Evolutionary conservation across 352 stramenopile species (phyloP), one percentile per base, ranked within the genome.

Genomic region (Phytopythium oedochilum): DNA sequence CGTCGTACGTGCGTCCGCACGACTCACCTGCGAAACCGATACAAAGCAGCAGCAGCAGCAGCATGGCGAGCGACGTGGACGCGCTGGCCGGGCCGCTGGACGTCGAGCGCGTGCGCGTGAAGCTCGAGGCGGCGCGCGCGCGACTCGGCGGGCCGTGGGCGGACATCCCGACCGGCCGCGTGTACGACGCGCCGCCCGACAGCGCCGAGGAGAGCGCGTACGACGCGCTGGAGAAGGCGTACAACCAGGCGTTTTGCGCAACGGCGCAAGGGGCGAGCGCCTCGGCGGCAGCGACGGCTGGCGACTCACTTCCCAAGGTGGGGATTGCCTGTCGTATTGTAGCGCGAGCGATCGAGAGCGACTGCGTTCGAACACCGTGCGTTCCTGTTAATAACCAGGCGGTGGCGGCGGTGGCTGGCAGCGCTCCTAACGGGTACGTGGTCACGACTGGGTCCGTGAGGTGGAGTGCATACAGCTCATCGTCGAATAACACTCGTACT

Each of bases 181-280:
- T 75, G 47, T 92, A 86, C 46, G 82, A 92, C 57, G 53, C 63
- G 22, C 50, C 50, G 1, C 75, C 73, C 1, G 70, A 81, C 35
- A 31, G 31, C 23, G 54, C 53, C 38, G 59, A 75, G 18, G 70
- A 79, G 49, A 28, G 52, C 1, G 60, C 57, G 23, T 81, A 88
- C 44, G 71, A 84, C 44, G 69, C 68, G n/a, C 47, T 87, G 38
- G 72, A 87, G 52, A 89, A 86, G 53, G 68, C 70, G 22, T 84
- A 84, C 53, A 78, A 81, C 55, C 50, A 67, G 15, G 73, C 75
- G 11, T 86, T 87, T 52, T 32, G 55, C 18, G 70, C 71, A 23
- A 18, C 34, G n/a, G n/a, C n/a, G n/a, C n/a, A n/a, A n/a, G n/a
- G n/a, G n/a, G n/a, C n/a, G 32, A 26, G 32, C 20, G 7, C 48